Conservation (phyloP, 495 filamentous ascomycete genomes). For the Annulohypoxylon bovei region DNA sequence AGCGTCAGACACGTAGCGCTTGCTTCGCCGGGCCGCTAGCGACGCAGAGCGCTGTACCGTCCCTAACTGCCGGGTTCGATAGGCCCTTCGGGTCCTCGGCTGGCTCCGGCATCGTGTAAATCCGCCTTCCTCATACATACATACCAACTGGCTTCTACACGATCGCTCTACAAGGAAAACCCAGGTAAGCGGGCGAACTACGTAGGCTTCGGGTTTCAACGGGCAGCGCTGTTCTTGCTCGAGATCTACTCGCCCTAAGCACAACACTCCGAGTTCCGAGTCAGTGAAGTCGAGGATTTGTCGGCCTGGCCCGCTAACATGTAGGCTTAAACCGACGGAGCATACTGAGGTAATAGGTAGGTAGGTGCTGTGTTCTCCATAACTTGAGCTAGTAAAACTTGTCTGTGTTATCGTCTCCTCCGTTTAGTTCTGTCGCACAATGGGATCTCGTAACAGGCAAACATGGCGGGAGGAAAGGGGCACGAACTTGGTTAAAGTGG, state of each 20-base stretch:
- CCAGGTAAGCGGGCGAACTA: not conserved
- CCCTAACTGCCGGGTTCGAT: conserved; percentile 22
- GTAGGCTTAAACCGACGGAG: not conserved
- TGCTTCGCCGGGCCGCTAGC: conserved; percentile 1
- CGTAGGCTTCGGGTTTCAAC: not conserved
- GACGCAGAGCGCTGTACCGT: conserved; percentile 1
- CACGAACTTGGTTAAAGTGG: not conserved
- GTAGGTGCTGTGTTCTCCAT: not conserved
- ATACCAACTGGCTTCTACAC: conserved; percentile 2
- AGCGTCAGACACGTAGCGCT: not conserved
- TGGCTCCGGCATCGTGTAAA: conserved; percentile 13
- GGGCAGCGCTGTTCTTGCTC: not conserved
- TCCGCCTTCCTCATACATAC: too few species aligned
- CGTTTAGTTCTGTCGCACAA: conserved; percentile 1
- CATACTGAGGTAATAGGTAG: not conserved
- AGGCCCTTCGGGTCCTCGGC: conserved; percentile 16
- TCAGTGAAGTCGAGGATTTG: not conserved
- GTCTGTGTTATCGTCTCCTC: not conserved
- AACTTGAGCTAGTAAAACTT: not conserved
- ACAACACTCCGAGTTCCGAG: not conserved
- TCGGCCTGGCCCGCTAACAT: not conserved
- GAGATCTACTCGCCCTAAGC: not conserved
- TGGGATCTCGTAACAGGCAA: not conserved
- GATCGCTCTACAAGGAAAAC: conserved; percentile 12
- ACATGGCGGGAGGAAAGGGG: not conserved